These are phyloP conservation scores for Ganoderma leucocontextum DNA, from an alignment of 1,284 basidiomycete species.

Conservation along the genomic window DNA sequence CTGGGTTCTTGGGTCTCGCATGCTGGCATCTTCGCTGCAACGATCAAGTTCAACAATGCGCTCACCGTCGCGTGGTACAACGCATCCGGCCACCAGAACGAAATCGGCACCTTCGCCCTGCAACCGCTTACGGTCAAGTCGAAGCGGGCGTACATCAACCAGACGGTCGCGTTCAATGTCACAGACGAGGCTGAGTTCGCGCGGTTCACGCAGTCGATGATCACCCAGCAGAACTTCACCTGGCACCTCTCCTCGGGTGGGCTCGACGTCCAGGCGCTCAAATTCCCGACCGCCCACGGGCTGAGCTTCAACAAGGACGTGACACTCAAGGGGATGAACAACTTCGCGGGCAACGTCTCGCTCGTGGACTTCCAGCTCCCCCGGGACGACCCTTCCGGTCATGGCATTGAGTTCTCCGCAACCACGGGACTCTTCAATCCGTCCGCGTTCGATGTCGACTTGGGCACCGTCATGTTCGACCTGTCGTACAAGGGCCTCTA, in stretches of 20 bases:
- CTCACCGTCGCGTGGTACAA: slow-evolving; percentile 66
- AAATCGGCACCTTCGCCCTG: slow-evolving; percentile 60
- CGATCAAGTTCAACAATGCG: slow-evolving; percentile 62
- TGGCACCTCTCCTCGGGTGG: slow-evolving; percentile 71
- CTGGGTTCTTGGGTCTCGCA: slow-evolving; percentile 66
- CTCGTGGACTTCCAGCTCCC: slow-evolving; percentile 78
- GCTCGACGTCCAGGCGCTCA: slow-evolving; percentile 72
- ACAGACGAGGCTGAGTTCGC: slow-evolving; percentile 62
- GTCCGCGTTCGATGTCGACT: slow-evolving; percentile 74
- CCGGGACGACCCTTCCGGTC: slow-evolving; percentile 71
- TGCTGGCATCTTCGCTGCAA: slow-evolving; percentile 65
- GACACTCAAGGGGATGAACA: slow-evolving; percentile 68
- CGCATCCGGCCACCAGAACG: slow-evolving; percentile 43
- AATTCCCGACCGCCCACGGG: slow-evolving; percentile 69
- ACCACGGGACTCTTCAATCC: slow-evolving; percentile 68
- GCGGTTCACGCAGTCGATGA: slow-evolving; percentile 64
- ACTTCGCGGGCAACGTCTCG: slow-evolving; percentile 65
- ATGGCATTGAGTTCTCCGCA: slow-evolving; percentile 74
- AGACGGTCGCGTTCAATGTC: slow-evolving; percentile 64
- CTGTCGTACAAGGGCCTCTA: slow-evolving; percentile 67
- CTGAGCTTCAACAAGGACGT: slow-evolving; percentile 69
- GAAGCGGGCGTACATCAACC: slow-evolving; percentile 66
- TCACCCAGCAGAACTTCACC: slow-evolving; percentile 74
- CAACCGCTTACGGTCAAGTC: slow-evolving; percentile 53
- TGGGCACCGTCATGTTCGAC: slow-evolving; percentile 75